Evolutionary conservation across 2,329 filamentous ascomycete species (phyloP).

Genomic region (Colletotrichum lindemuthianum): DNA sequence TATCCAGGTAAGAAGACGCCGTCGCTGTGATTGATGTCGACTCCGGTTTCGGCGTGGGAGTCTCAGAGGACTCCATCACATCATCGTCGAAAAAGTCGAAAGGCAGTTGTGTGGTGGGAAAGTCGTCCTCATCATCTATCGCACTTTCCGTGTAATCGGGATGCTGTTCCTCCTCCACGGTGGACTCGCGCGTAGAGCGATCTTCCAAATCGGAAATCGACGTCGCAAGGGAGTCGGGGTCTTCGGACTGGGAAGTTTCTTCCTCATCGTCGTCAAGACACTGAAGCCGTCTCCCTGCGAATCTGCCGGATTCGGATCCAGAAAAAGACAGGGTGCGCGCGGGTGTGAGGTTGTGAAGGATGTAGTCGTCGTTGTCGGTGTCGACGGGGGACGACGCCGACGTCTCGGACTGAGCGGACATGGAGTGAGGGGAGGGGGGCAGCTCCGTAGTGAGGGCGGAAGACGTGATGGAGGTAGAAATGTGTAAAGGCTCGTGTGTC

Average conservation of each 20-base stretch:
- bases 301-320: conserved; percentile 57
- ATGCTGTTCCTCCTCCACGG: conserved; percentile 44
- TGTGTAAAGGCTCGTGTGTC: conserved; percentile 56
- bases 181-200: conserved; percentile 43
- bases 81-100: conserved; percentile 46
- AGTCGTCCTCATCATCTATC: conserved; percentile 44
- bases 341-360: conserved; percentile 48
- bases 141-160: conserved; percentile 41
- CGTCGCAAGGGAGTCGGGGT: conserved; percentile 54
- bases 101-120: conserved; percentile 51
- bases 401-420: conserved; percentile 59
- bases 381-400: conserved; percentile 51
- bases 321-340: conserved; percentile 64
- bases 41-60: conserved; percentile 55
- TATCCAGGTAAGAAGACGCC: conserved; percentile 50
- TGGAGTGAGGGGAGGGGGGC: conserved; percentile 60
- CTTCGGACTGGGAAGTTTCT: conserved; percentile 55
- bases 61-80: conserved; percentile 52
- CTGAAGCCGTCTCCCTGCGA: conserved; percentile 41
- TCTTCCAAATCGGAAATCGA: conserved; percentile 59
- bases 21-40: conserved; percentile 27
- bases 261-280: conserved; percentile 47
- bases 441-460: conserved; percentile 44
- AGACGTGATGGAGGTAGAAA: conserved; percentile 42
- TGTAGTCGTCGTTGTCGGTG: conserved; percentile 46